Evolutionary conservation across 2,329 filamentous ascomycete genomes (phyloP), one percentile per base, ranked within the genome.

Genomic region (Alternaria hordeiaustralica): DNA sequence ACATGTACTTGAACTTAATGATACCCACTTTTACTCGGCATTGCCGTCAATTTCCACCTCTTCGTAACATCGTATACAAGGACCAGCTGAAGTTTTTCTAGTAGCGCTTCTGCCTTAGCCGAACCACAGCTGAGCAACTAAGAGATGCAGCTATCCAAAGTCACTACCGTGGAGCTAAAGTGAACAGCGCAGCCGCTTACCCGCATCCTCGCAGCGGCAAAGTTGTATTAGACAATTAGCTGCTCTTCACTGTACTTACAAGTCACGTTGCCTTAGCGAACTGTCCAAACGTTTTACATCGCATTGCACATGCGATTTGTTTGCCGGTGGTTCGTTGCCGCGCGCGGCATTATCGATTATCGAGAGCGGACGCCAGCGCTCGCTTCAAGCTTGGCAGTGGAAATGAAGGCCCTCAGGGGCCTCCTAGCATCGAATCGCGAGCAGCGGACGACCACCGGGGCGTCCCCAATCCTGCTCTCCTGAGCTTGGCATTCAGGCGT

Each of bases 1-100:
- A 21, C 43, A 41, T 30, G 26, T 26, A 26, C 20, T 28, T 36
- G 25, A 59, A 59, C 26, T 45, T 44, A 26, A 67, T 63, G 64
- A 69, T 67, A 67, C 64, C 64, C 64, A 60, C 58, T 58, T 56
- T 64, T 49, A 58, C 33, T 61, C 36, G 49, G 25, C 23, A 36
- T 36, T 33, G 23, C 13, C 12, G 15, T 49, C 7, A 51, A 55
- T 60, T 33, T 58, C 51, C 33, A 55, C 46, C 18, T 54, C 28
- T 18, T 53, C 50, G 50, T 57, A 45, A 36, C 11, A 21, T 21
- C 45, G 18, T 50, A 26, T 36, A 49, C 45, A 50, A 15, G 28
- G 28, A 25, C 30, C 44, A 33, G n/a, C 53, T 49, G 28, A 23
- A 36, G 13, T 28, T 18, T 51, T 28, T 44, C 8, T 26, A 47